Evolutionary conservation across 345 rosid genomes (phyloP).

Genomic region (Salix purpurea): DNA sequence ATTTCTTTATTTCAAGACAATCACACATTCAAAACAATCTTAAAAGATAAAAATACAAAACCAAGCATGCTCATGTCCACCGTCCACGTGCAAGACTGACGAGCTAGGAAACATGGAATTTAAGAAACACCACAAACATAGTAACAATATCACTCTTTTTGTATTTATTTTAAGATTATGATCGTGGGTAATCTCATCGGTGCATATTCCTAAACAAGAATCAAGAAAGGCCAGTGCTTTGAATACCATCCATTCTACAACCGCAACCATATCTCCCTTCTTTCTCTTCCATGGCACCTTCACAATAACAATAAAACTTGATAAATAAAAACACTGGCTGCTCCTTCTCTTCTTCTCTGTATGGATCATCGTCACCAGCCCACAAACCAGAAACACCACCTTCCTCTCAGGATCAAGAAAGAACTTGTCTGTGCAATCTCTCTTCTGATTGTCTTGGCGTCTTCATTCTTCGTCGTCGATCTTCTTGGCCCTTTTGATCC

Average conservation of each 20-base stretch:
- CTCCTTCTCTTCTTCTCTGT: constrained; percentile 11
- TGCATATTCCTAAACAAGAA: background rate
- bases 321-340: background rate
- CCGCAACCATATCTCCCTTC: background rate
- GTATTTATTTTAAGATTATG: background rate
- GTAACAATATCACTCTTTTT: too few species aligned
- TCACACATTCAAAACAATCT: too few species aligned
- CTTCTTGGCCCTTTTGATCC: constrained; percentile 5
- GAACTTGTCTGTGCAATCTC: constrained; percentile 19
- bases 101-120: too few species aligned
- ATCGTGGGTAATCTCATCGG: background rate
- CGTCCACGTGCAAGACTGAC: too few species aligned
- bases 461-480: constrained; percentile 27
- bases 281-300: background rate
- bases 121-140: too few species aligned
- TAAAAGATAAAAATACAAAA: too few species aligned
- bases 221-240: too few species aligned
- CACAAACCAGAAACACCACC: constrained; percentile 4
- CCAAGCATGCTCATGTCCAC: too few species aligned
- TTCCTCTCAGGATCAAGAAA: constrained; percentile 34
- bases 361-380: constrained; percentile 37
- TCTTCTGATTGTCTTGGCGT: constrained; percentile 30
- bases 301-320: too few species aligned
- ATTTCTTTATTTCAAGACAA: too few species aligned
- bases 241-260: background rate